These are phyloP conservation scores for Raddia distichophylla DNA, from an alignment of 176 grass and related monocot species.

Conservation along the genomic window DNA sequence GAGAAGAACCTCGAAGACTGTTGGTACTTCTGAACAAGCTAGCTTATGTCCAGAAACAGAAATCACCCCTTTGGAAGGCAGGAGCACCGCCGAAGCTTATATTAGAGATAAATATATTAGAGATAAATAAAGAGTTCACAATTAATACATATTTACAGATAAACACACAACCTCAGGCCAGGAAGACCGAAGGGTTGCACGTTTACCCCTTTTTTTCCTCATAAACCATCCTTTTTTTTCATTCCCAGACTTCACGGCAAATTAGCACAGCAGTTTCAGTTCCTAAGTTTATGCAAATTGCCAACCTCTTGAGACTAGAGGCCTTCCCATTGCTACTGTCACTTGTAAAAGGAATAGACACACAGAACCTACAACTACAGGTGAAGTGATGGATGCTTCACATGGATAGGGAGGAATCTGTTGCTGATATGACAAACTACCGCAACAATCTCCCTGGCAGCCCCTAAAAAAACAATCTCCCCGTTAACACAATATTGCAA, in stretches of 20 bases:
- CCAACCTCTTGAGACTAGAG: background rate
- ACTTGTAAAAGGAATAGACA: background rate
- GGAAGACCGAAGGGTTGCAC: too few species aligned
- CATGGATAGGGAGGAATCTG: conserved; percentile 47
- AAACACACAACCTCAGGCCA: too few species aligned
- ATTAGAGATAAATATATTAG: too few species aligned
- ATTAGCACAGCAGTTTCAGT: background rate
- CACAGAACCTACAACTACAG: background rate
- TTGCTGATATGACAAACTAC: background rate
- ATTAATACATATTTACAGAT: too few species aligned
- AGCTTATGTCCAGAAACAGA: background rate
- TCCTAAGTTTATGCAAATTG: background rate
- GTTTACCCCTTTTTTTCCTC: background rate
- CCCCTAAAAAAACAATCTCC: background rate
- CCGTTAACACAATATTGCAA: background rate
- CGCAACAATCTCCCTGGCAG: background rate
- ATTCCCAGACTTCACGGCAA: background rate
- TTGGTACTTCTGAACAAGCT: background rate
- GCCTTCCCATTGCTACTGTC: background rate
- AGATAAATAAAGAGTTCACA: too few species aligned
- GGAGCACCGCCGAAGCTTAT: too few species aligned
- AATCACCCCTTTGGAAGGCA: background rate
- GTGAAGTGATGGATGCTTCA: conserved; percentile 12
- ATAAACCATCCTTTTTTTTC: background rate
- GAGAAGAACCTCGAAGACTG: background rate